Evolutionary conservation across 2,329 filamentous ascomycete genomes (phyloP).

Genomic region (Venturia effusa): DNA sequence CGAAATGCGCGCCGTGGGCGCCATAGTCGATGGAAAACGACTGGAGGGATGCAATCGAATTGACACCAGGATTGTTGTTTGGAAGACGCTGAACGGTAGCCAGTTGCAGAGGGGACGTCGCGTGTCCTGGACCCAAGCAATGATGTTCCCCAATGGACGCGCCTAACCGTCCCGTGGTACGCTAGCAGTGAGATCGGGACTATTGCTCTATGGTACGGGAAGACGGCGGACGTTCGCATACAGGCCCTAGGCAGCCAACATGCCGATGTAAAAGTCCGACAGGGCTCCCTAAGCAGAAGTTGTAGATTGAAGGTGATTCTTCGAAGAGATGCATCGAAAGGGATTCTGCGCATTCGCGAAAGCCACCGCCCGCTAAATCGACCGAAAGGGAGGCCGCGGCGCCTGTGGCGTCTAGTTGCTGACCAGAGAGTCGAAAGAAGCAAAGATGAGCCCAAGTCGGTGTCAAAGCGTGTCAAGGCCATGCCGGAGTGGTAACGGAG

Average conservation of each 20-base stretch:
- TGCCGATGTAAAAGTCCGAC: conserved; percentile 1
- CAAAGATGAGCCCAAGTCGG: not conserved
- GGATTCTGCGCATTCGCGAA: conserved; percentile 4
- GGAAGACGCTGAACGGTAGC: not conserved
- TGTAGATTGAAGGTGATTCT: not conserved
- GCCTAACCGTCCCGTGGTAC: not conserved
- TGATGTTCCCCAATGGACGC: not conserved
- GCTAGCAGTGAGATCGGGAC: not conserved
- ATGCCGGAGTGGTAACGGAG: not conserved
- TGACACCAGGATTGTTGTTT: not conserved
- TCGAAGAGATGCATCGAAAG: not conserved
- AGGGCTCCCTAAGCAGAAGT: not conserved
- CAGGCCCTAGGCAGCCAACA: conserved; percentile 1
- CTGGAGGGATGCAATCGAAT: not conserved
- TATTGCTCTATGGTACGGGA: conserved; percentile 1
- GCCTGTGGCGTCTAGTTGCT: not conserved
- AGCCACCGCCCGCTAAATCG: not conserved
- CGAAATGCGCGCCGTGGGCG: conserved; percentile 2
- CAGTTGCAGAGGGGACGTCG: not conserved
- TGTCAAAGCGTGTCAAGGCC: not conserved
- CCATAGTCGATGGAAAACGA: not conserved
- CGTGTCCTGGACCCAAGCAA: not conserved
- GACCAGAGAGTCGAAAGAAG: not conserved
- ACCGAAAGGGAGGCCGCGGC: conserved; percentile 1
- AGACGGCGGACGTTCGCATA: not conserved